Evolutionary conservation across 331 rosid genomes (phyloP).

Genomic region (Telfairia occidentalis): DNA sequence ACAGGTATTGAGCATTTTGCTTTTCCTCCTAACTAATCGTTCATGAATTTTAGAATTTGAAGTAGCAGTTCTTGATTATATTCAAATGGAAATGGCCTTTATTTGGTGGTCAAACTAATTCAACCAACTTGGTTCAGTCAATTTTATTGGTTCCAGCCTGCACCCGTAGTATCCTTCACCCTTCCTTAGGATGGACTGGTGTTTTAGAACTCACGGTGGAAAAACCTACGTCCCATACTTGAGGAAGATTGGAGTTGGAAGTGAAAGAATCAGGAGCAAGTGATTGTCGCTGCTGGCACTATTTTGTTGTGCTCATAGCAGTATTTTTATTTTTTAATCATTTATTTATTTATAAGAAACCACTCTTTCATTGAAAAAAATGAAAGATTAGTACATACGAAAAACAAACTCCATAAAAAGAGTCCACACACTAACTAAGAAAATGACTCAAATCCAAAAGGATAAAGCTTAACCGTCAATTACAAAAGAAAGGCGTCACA

Average conservation of each 20-base stretch:
- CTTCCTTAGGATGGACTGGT: background rate
- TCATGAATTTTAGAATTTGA: background rate
- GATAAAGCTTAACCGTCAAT: no score
- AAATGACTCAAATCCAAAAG: no score
- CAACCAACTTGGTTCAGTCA: background rate
- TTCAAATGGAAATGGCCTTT: background rate
- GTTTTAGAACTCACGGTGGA: background rate
- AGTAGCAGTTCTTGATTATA: background rate
- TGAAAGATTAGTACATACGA: no score
- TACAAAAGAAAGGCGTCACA: no score
- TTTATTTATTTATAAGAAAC: no score
- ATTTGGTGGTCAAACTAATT: background rate
- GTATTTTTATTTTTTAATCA: no score
- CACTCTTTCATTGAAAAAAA: no score
- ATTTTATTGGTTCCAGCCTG: background rate
- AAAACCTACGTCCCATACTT: background rate
- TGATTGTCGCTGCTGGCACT: background rate
- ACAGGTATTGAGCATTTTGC: conserved; percentile 43
- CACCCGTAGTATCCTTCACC: background rate
- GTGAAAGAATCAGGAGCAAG: background rate
- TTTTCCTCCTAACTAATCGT: background rate
- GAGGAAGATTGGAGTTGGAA: background rate
- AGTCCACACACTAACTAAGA: no score
- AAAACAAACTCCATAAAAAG: no score
- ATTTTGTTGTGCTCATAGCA: background rate